Conservation (phyloP, 2,329 filamentous ascomycete genomes). For the Westerdykella sp. region DNA sequence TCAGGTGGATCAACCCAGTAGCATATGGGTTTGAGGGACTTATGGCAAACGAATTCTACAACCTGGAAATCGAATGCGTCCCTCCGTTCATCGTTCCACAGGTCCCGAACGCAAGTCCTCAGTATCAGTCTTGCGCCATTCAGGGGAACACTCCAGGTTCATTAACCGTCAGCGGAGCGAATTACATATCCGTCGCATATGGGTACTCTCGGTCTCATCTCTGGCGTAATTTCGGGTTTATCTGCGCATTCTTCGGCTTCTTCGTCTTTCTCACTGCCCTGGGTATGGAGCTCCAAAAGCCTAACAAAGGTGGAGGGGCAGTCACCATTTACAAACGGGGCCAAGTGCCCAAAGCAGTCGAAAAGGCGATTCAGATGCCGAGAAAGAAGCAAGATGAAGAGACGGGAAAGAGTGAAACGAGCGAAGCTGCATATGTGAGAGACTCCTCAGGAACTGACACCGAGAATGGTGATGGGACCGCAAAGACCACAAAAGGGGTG, state of each 20-base stretch:
- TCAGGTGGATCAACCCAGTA: slow-evolving; percentile 49
- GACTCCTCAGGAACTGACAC: slow-evolving; percentile 20
- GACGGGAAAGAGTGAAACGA: slow-evolving; percentile 35
- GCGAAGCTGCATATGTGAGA: slow-evolving; percentile 15
- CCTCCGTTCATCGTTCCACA: slow-evolving; percentile 52
- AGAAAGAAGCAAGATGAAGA: slow-evolving; percentile 49
- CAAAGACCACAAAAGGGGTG: slow-evolving; percentile 42
- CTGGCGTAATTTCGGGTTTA: slow-evolving; percentile 55
- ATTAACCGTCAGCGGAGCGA: slow-evolving; percentile 48
- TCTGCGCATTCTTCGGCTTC: slow-evolving; percentile 46
- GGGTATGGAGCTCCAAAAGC: slow-evolving; percentile 48
- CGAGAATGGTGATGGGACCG: slow-evolving; percentile 15
- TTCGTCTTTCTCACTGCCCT: slow-evolving; percentile 44
- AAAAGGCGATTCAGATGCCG: slow-evolving; percentile 52
- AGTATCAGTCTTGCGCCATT: slow-evolving; percentile 55
- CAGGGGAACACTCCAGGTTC: slow-evolving; percentile 52
- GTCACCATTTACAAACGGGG: slow-evolving; percentile 59
- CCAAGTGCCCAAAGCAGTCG: slow-evolving; percentile 54
- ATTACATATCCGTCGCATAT: slow-evolving; percentile 52
- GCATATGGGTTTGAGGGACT: slow-evolving; percentile 65
- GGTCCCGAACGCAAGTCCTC: slow-evolving; percentile 40
- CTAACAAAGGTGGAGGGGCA: slow-evolving; percentile 53
- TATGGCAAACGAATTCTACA: slow-evolving; percentile 65
- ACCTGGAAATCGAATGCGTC: slow-evolving; percentile 50
- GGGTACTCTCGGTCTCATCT: slow-evolving; percentile 52